These are phyloP conservation scores for Trichoderma atroviride DNA, from an alignment of 2,329 filamentous ascomycete species.

Conservation along the genomic window DNA sequence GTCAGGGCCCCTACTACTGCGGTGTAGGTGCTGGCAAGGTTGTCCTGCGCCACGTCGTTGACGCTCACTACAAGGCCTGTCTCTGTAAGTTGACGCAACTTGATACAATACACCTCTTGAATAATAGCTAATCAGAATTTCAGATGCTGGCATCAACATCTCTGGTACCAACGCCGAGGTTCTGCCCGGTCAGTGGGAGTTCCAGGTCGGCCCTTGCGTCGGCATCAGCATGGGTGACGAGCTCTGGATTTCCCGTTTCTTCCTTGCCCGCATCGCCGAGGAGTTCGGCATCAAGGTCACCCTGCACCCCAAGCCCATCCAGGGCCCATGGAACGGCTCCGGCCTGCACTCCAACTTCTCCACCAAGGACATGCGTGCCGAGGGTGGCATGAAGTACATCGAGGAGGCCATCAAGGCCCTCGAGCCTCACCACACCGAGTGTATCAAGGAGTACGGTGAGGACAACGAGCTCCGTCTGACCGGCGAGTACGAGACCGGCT, in stretches of 20 bases:
- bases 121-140: slow-evolving; percentile 19
- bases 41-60: slow-evolving; percentile 96
- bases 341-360: slow-evolving; percentile 95
- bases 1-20: slow-evolving; percentile 60
- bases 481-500: slow-evolving; percentile 89
- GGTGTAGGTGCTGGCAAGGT: slow-evolving; percentile 97
- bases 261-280: slow-evolving; percentile 87
- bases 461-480: slow-evolving; percentile 95
- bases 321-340: slow-evolving; percentile 91
- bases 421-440: slow-evolving; percentile 75
- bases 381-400: slow-evolving; percentile 95
- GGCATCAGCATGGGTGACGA: slow-evolving; percentile 95
- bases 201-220: slow-evolving; percentile 87
- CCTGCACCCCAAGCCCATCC: slow-evolving; percentile 92
- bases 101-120: not conserved
- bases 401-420: slow-evolving; percentile 85
- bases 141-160: slow-evolving; percentile 81
- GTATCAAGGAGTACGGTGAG: slow-evolving; percentile 93
- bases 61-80: slow-evolving; percentile 65
- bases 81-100: slow-evolving; percentile 54
- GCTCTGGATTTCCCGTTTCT: slow-evolving; percentile 84
- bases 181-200: slow-evolving; percentile 98
- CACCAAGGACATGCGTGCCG: slow-evolving; percentile 81
- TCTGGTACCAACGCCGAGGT: slow-evolving; percentile 99
- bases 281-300: slow-evolving; percentile 97